Percentiles rank a stretch among this genome's conserved stretches.
Conservation (phyloP, 2,329 filamentous ascomycete genomes). For the Exophiala sp. region DNA sequence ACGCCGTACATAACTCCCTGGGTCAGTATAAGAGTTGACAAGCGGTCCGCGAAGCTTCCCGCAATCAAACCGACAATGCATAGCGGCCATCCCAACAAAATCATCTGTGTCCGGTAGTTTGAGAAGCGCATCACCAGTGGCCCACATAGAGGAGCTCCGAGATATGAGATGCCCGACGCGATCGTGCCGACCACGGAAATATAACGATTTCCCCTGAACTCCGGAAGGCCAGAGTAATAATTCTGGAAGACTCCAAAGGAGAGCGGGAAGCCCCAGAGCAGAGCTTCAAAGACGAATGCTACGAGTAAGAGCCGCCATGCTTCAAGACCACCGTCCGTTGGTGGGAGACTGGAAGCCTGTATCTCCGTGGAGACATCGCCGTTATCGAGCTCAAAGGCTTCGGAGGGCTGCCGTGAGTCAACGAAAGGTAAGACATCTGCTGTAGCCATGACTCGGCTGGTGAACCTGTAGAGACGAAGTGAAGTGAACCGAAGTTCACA, state of each 20-base stretch:
- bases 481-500: too few relatives aligned
- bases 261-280: slow-evolving; percentile 30
- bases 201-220: slow-evolving; percentile 28
- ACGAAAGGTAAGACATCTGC: too few relatives aligned
- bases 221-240: slow-evolving; percentile 32
- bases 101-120: slow-evolving; percentile 35
- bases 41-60: slow-evolving; percentile 35
- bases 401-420: neutral
- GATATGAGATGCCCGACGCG: slow-evolving; percentile 27
- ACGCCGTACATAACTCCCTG: slow-evolving; percentile 42
- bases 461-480: too few relatives aligned
- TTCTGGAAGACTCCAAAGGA: slow-evolving; percentile 35
- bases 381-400: slow-evolving; percentile 2
- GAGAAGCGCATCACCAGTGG: slow-evolving; percentile 35
- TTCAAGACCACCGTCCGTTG: slow-evolving; percentile 19
- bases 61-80: slow-evolving; percentile 38
- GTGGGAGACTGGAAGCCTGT: slow-evolving; percentile 8
- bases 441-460: too few relatives aligned
- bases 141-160: slow-evolving; percentile 29
- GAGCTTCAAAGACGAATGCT: slow-evolving; percentile 26
- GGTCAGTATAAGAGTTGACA: slow-evolving; percentile 38
- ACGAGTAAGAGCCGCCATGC: slow-evolving; percentile 24
- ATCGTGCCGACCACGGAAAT: slow-evolving; percentile 36
- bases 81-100: slow-evolving; percentile 40
- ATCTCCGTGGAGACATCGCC: neutral